These are phyloP conservation scores for Didymella arachidicola DNA, from an alignment of 2,329 filamentous ascomycete genomes.

Conservation along the genomic window DNA sequence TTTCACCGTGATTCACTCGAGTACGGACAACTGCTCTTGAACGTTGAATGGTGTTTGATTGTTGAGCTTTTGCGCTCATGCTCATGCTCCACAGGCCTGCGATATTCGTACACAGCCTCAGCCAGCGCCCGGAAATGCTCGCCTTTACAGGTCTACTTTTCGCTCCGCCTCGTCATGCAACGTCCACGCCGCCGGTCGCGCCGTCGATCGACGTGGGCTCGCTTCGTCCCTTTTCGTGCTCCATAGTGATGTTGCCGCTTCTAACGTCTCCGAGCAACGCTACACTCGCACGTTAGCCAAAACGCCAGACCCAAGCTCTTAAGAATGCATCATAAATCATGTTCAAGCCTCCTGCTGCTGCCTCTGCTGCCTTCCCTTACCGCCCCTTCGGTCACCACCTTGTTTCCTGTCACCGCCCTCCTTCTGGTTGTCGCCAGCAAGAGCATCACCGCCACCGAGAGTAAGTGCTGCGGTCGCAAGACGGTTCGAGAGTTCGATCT, in stretches of 20 bases:
- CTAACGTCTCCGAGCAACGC: constrained; percentile 17
- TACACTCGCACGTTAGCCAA: constrained; percentile 25
- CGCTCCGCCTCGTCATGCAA: constrained; percentile 15
- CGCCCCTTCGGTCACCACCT: constrained; percentile 42
- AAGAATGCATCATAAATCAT: constrained; percentile 26
- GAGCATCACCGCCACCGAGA: constrained; percentile 53
- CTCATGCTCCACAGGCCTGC: constrained; percentile 23
- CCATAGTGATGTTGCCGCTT: constrained; percentile 12
- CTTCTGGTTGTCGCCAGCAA: constrained; percentile 46
- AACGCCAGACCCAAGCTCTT: constrained; percentile 34
- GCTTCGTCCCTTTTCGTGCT: constrained; percentile 17
- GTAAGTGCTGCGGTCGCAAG: constrained; percentile 72
- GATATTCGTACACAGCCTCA: constrained; percentile 25
- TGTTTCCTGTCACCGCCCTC: constrained; percentile 44
- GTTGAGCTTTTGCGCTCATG: constrained; percentile 25
- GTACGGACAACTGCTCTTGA: not conserved
- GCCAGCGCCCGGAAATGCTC: constrained; percentile 15
- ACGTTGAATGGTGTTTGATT: constrained; percentile 21
- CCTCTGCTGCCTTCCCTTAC: constrained; percentile 46
- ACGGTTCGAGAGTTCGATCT: constrained; percentile 97
- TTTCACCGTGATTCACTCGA: too few species aligned
- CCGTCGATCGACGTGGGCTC: constrained; percentile 3
- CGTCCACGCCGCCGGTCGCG: constrained; percentile 6
- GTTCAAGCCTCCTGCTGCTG: constrained; percentile 43
- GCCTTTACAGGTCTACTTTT: constrained; percentile 1